phyloP scores from a whole-genome alignment of 2,329 filamentous ascomycete genomes.

The Cercospora sp. region DNA sequence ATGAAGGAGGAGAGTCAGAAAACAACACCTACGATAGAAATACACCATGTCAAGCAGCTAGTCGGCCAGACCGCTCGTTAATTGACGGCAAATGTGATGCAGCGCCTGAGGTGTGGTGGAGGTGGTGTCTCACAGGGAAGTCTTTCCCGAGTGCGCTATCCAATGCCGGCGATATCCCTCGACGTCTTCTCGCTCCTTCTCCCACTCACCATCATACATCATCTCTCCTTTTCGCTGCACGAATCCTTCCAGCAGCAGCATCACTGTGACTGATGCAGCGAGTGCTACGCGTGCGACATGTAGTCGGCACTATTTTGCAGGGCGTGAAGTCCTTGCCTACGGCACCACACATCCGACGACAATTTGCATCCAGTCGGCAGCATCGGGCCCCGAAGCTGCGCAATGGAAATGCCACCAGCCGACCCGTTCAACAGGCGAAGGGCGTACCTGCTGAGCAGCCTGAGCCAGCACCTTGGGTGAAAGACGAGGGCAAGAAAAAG shows the following conservation, averaged over 20 bases:
- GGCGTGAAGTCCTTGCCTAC: slow-evolving; percentile 6
- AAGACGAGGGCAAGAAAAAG: not conserved
- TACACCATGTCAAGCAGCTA: not conserved
- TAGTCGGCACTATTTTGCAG: slow-evolving; percentile 20
- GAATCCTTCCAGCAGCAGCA: not conserved
- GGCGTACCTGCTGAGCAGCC: not conserved
- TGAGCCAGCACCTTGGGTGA: not conserved
- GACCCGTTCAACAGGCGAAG: not conserved
- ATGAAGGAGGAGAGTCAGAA: not conserved
- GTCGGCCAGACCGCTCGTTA: not conserved
- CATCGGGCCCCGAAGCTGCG: not conserved
- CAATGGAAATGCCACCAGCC: not conserved
- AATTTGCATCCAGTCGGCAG: slow-evolving; percentile 3
- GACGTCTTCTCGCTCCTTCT: not conserved
- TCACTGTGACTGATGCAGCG: slow-evolving; percentile 25
- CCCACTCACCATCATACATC: not conserved
- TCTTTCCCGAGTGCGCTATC: not conserved
- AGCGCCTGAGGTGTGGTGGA: not conserved
- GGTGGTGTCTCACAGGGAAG: slow-evolving; percentile 1
- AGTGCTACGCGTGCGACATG: slow-evolving; percentile 23
- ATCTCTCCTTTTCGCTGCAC: not conserved
- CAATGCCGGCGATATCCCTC: slow-evolving; percentile 7
- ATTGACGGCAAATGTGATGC: not conserved
- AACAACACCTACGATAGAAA: slow-evolving; percentile 4
- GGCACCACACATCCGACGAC: not conserved